phyloP scores from a whole-genome alignment of 75 land plant genomes.

The Cryptomeria japonica region DNA sequence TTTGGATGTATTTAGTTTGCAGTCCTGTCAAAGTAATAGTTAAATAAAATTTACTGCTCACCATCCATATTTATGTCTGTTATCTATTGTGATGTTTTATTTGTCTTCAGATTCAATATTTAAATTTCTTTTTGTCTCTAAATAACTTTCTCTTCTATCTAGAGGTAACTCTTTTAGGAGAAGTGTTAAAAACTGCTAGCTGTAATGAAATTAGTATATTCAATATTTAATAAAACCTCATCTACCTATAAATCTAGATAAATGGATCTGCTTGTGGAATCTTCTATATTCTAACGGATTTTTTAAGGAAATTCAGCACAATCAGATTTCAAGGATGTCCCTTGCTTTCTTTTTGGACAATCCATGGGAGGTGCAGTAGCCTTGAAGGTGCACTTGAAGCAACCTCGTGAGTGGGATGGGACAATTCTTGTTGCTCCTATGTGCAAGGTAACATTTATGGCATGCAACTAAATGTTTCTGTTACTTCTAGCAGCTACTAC shows the following conservation, averaged over 20 bases:
- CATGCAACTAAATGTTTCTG: too few species aligned
- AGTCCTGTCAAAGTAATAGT: background rate
- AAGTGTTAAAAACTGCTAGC: background rate
- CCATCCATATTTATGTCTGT: background rate
- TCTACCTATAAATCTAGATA: background rate
- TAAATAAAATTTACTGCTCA: background rate
- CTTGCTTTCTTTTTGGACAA: slow-evolving; percentile 83
- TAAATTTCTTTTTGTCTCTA: background rate
- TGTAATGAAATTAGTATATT: background rate
- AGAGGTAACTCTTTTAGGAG: background rate
- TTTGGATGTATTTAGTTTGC: background rate
- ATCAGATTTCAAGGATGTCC: slow-evolving; percentile 55
- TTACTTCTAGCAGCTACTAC: background rate
- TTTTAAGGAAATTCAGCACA: slow-evolving; percentile 36
- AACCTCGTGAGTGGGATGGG: slow-evolving; percentile 86
- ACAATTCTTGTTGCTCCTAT: slow-evolving; percentile 96
- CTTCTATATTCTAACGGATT: background rate
- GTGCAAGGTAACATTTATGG: slow-evolving; percentile 73
- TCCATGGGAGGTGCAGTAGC: slow-evolving; percentile 99
- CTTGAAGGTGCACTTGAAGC: slow-evolving; percentile 78
- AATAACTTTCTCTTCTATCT: background rate
- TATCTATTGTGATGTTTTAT: background rate
- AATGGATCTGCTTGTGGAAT: background rate
- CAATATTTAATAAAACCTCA: background rate
- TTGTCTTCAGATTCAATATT: background rate